A percentile compares a stretch with the other conserved stretches of the same genome.
phyloP scores from a whole-genome alignment of 768 basidiomycete genomes.

The Boletus subparvulus region DNA sequence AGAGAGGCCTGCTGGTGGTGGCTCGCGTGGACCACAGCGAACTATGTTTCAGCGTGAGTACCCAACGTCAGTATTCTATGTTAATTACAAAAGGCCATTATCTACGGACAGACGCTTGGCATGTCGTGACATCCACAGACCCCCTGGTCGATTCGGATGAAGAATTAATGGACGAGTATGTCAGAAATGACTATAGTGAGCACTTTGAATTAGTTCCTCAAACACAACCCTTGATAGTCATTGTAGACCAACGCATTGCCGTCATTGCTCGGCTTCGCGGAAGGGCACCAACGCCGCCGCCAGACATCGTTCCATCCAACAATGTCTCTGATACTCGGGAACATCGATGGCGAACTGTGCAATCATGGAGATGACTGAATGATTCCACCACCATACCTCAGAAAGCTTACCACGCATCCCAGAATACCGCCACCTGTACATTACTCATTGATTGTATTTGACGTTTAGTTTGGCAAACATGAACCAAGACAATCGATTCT shows the following conservation, averaged over 20 bases:
- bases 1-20: conserved; percentile 19
- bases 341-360: conserved; percentile 39
- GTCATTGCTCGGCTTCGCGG: conserved; percentile 55
- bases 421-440: conserved; percentile 5
- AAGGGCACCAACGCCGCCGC: conserved; percentile 48
- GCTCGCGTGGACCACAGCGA: conserved; percentile 33
- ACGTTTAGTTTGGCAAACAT: neutral
- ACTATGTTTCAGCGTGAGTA: conserved; percentile 47
- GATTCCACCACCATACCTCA: neutral
- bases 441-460: conserved; percentile 5
- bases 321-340: conserved; percentile 25
- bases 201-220: neutral
- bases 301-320: conserved; percentile 14
- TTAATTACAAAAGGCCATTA: neutral
- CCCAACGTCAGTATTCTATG: neutral
- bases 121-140: conserved; percentile 58
- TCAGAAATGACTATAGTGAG: conserved; percentile 66
- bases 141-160: conserved; percentile 74
- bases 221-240: neutral
- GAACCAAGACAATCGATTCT: neutral
- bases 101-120: conserved; percentile 64
- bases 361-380: conserved; percentile 33
- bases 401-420: neutral
- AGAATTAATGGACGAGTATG: conserved; percentile 62
- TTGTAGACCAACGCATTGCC: conserved; percentile 48